Conservation (phyloP, 2,329 filamentous ascomycete genomes). For the Colletotrichum sp. region DNA sequence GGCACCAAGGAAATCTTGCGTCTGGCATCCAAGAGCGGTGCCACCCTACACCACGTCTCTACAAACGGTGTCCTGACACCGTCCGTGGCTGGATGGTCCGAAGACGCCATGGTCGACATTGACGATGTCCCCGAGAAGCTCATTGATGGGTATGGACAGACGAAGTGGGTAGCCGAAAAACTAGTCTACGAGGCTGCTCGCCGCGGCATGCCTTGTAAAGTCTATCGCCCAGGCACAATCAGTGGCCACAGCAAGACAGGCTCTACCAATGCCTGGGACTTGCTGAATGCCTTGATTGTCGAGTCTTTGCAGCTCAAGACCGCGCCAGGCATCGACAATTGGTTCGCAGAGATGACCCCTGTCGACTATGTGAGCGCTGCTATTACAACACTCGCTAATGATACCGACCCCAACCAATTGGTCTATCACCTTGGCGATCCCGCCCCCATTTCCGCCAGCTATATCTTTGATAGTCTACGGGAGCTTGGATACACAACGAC, state of each 20-base stretch:
- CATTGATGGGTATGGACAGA: conserved; percentile 77
- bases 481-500: conserved; percentile 74
- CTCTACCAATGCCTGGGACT: conserved; percentile 78
- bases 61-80: conserved; percentile 81
- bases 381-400: conserved; percentile 71
- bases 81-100: conserved; percentile 72
- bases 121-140: conserved; percentile 73
- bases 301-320: conserved; percentile 77
- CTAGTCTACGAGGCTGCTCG: conserved; percentile 72
- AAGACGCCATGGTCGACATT: conserved; percentile 69
- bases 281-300: conserved; percentile 76
- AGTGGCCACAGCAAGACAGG: conserved; percentile 78
- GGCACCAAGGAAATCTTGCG: conserved; percentile 79
- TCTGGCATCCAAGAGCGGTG: conserved; percentile 68
- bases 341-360: conserved; percentile 84
- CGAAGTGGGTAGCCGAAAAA: conserved; percentile 82
- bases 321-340: conserved; percentile 72
- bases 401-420: conserved; percentile 64
- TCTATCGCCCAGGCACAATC: conserved; percentile 78
- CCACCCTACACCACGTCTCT: conserved; percentile 78
- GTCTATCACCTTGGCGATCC: conserved; percentile 80
- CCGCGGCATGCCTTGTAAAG: conserved; percentile 71
- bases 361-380: conserved; percentile 81
- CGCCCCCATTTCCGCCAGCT: conserved; percentile 67
- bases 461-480: conserved; percentile 67